Percentiles rank a stretch among this genome's conserved stretches.
phyloP scores from a whole-genome alignment of 2,329 filamentous ascomycete genomes.

The Pseudogymnoascus sp. region DNA sequence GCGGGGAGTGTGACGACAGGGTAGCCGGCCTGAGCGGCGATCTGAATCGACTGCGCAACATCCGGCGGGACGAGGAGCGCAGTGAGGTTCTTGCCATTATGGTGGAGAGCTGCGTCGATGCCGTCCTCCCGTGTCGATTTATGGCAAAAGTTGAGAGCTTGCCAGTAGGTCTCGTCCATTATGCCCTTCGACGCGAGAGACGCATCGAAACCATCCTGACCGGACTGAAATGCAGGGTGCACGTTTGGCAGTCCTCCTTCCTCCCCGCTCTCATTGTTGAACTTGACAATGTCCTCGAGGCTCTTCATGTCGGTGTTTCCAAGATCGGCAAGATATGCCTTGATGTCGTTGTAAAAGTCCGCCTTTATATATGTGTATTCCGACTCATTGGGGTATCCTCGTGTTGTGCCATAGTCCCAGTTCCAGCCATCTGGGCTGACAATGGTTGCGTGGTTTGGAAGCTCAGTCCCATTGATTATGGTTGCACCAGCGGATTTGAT shows the following conservation, averaged over 20 bases:
- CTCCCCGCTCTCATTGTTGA: neutral
- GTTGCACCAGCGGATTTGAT: slow-evolving; percentile 55
- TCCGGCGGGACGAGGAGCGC: slow-evolving; percentile 61
- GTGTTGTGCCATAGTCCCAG: slow-evolving; percentile 58
- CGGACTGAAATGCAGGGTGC: slow-evolving; percentile 39
- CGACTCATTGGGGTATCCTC: slow-evolving; percentile 60
- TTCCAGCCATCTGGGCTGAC: slow-evolving; percentile 63
- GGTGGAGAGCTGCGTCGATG: slow-evolving; percentile 57
- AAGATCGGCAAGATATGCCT: neutral
- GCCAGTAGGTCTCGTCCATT: slow-evolving; percentile 56
- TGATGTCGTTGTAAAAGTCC: slow-evolving; percentile 3
- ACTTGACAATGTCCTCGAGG: slow-evolving; percentile 5
- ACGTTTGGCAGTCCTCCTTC: slow-evolving; percentile 8
- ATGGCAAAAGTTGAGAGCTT: slow-evolving; percentile 55
- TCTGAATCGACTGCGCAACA: slow-evolving; percentile 50
- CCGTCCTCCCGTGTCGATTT: slow-evolving; percentile 52
- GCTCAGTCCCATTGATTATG: slow-evolving; percentile 61
- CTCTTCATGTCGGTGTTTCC: neutral
- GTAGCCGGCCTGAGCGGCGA: slow-evolving; percentile 65
- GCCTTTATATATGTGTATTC: neutral
- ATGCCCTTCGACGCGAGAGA: slow-evolving; percentile 52
- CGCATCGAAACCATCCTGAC: slow-evolving; percentile 62
- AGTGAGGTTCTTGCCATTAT: slow-evolving; percentile 38
- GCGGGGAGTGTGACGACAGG: slow-evolving; percentile 62
- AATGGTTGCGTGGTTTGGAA: slow-evolving; percentile 52